These are phyloP conservation scores for Hygrophoropsis aurantiaca DNA, from an alignment of 768 basidiomycete genomes.

Conservation along the genomic window DNA sequence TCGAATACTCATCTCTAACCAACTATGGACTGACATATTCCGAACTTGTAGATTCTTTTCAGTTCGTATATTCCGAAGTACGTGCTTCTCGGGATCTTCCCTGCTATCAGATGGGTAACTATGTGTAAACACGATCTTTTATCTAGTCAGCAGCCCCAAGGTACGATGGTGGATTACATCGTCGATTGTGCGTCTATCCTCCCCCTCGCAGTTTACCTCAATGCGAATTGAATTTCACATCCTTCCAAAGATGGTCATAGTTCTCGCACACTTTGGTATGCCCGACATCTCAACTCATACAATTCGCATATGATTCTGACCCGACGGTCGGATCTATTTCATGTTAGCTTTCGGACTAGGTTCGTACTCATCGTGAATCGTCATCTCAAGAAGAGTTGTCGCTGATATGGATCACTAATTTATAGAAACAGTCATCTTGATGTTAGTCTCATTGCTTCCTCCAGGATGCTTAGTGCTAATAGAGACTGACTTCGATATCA, in stretches of 20 bases:
- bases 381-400: no score
- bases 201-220: no score
- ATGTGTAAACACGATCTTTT: no score
- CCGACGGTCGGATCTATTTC: no score
- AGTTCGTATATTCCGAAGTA: conserved; percentile 6
- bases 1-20: no score
- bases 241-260: conserved; percentile 21
- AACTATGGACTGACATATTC: no score
- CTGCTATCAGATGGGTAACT: background rate
- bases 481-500: background rate
- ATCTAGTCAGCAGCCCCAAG: conserved; percentile 31
- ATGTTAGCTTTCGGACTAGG: conserved; percentile 36
- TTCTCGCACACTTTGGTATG: conserved; percentile 43
- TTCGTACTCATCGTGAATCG: conserved; percentile 10
- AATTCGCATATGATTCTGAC: no score
- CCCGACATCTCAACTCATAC: no score
- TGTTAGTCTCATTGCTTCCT: background rate
- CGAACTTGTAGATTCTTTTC: conserved; percentile 8
- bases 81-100: background rate
- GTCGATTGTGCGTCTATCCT: conserved; percentile 26
- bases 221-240: conserved; percentile 1
- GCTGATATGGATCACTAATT: background rate
- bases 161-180: conserved; percentile 37
- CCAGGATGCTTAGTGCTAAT: background rate
- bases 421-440: conserved; percentile 9